Evolutionary conservation across 768 basidiomycete genomes (phyloP), one percentile per base, ranked within the genome.

Genomic region (Suillus decipiens): DNA sequence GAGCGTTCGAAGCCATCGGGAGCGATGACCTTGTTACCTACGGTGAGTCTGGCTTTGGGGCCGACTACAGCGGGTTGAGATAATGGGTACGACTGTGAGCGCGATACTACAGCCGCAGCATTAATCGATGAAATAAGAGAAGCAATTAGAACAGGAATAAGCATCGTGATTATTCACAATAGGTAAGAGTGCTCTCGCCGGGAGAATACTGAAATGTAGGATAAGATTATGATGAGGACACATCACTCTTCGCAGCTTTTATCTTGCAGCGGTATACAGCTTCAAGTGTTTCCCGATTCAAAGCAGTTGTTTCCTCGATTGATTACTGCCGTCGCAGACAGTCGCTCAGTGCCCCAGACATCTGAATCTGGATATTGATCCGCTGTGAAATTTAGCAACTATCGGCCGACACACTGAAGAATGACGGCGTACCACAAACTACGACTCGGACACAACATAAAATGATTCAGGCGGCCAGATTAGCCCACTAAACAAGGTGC

Each of bases 1-100:
- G 77, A 74, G 71, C 66, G 67, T 22, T 61, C 62, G 61, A 79
- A 84, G n/a, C 83, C 82, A 71, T 84, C 84, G 6, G 84, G 84
- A 24, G 80, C 62, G 61, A 84, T 77, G 24, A 68, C 55, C 42
- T 70, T 69, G 65, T 83, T 83, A 7, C 72, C 70, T 53, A 84
- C 72, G 17, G 72, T 61, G 12, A 84, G 39, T 7, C 74, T 68
- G 3, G 72, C 28, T n/a, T 59, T 10, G 1, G 69, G 69, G 1
- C 71, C 71, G 2, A 72, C 57, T 54, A 72, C 63, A n/a, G 41
- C 53, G 15, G 59, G 33, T 14, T 17, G 55, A 37, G 24, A 54
- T 33, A 57, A 50, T 28, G 70, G 65, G 19, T 10, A n/a, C 3
- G 63, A 24, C 17, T 47, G 39, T 4, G 64, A 63, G 63, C 63